Evolutionary conservation across 768 basidiomycete genomes (phyloP), one percentile per base, ranked within the genome.

Genomic region (Naganishia onofrii): DNA sequence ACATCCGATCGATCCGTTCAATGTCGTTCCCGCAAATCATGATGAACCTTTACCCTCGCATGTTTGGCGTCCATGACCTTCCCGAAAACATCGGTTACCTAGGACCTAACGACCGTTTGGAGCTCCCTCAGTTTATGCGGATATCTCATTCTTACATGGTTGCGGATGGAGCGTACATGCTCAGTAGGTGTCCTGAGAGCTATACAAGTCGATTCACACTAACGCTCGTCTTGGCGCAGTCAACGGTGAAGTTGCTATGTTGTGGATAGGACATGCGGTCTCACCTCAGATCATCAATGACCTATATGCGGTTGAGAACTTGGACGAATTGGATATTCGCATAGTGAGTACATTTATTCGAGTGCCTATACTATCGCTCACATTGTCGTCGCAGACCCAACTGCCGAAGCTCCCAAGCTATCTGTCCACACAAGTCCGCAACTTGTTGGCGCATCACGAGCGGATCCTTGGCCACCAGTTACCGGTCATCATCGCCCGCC

Each of bases 21-120:
- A 86, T 89, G 84, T 84, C 87, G 65, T 87, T 90, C 12, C 87
- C 89, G 21, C 83, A 83, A 44, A 85, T 89, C 12, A 86, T 95
- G 78, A 87, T 88, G 69, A 84, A 90, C 73, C 85, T 98, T 17
- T 98, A 98, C 80, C 96, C 96, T 7, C 86, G 88, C 26, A 83
- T 98, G 70, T 83, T 97, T 36, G 91, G 93, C 3, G 82, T 98
- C 0, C 95, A 99, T 77, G 90, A 92, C 77, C 83, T 98, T 38
- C 84, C 88, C 42, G 87, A 88, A 46, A 81, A 84, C 15, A 86
- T 87, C 55, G 92, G 90, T 3, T 82, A 93, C 66, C 89, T 90
- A 1, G 86, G 89, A 13, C 75, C 83, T 9, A 87, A 84, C 3
- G 89, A 88, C 4, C 84, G 84, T 38, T 83, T 92, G 51, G 82